Evolutionary conservation across 2,329 filamentous ascomycete species (phyloP).

Genomic region (Penicillium sp.): DNA sequence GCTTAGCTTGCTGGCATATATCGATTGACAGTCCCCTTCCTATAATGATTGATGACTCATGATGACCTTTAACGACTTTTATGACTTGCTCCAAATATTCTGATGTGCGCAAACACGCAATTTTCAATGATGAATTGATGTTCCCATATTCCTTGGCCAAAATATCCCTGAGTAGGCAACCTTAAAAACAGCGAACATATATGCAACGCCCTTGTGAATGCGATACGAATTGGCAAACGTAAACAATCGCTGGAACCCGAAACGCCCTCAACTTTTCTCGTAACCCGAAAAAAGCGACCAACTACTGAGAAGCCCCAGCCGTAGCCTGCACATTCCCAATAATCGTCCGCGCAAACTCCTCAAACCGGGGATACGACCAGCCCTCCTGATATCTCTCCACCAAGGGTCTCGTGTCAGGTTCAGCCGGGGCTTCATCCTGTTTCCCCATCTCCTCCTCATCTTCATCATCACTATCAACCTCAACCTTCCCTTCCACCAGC

Average conservation of each 20-base stretch:
- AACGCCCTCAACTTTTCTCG: constrained; percentile 3
- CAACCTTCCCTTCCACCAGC: constrained; percentile 69
- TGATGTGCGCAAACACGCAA: constrained; percentile 6
- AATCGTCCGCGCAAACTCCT: constrained; percentile 45
- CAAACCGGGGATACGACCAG: constrained; percentile 49
- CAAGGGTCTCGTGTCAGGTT: constrained; percentile 39
- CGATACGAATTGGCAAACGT: constrained; percentile 14
- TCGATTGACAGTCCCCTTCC: neutral
- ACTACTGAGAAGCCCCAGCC: constrained; percentile 1
- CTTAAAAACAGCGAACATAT: neutral
- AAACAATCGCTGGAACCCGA: constrained; percentile 13
- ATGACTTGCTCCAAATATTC: neutral
- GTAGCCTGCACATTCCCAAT: constrained; percentile 34
- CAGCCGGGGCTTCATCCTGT: constrained; percentile 14
- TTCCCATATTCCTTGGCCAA: neutral
- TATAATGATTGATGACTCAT: constrained; percentile 16
- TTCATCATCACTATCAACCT: constrained; percentile 31
- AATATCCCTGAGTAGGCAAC: neutral
- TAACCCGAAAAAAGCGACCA: neutral
- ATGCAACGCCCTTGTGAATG: constrained; percentile 17
- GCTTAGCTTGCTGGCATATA: neutral
- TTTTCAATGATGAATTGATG: neutral
- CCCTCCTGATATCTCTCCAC: constrained; percentile 50
- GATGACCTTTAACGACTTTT: constrained; percentile 16
- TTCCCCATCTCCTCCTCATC: constrained; percentile 27